Evolutionary conservation across 768 basidiomycete genomes (phyloP).

Genomic region (Russula abietina): DNA sequence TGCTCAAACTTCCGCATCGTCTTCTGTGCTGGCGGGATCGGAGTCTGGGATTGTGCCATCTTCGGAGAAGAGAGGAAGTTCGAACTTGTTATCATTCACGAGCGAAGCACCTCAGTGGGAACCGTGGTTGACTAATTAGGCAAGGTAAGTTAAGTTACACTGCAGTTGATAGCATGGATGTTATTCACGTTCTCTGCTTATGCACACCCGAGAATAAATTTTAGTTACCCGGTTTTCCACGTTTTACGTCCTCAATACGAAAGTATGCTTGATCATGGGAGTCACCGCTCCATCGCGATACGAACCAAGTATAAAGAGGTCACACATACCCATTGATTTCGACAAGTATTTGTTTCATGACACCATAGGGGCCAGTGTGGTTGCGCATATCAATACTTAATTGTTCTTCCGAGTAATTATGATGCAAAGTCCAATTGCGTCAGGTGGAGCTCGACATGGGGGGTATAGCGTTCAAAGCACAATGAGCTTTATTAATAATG

Average conservation of each 20-base stretch:
- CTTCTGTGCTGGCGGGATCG: neutral
- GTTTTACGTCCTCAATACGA: neutral
- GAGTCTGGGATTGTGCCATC: neutral
- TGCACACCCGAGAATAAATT: neutral
- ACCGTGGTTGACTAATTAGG: neutral
- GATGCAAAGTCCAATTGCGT: neutral
- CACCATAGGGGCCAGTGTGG: too few relatives aligned
- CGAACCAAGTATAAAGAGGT: too few relatives aligned
- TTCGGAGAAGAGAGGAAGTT: neutral
- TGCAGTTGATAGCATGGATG: too few relatives aligned
- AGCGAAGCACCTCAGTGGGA: neutral
- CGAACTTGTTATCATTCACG: neutral
- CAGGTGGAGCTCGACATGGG: neutral
- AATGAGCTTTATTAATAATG: too few relatives aligned
- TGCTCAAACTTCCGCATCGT: conserved; percentile 14
- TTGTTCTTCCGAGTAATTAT: neutral
- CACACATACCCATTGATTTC: too few relatives aligned
- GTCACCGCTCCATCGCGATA: neutral
- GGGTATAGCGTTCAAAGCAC: too few relatives aligned
- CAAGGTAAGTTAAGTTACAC: too few relatives aligned
- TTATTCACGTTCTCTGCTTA: too few relatives aligned
- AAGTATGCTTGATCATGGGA: neutral
- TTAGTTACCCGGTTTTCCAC: neutral
- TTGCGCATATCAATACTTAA: neutral
- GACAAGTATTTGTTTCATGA: too few relatives aligned